Conservation (phyloP, 2,329 filamentous ascomycete species). For the Microascus cirrosus region DNA sequence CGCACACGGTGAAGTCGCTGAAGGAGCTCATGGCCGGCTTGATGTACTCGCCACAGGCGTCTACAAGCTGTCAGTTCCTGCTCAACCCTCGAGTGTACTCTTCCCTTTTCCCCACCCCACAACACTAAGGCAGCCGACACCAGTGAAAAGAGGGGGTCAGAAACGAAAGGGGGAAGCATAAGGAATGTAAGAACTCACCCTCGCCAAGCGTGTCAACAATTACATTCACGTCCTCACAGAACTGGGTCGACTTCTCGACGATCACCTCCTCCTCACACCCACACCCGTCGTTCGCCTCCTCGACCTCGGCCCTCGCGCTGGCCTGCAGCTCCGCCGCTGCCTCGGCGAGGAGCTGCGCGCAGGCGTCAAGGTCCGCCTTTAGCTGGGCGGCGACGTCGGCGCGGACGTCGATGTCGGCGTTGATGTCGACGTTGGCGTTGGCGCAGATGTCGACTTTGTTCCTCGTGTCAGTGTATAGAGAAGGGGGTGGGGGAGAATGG, state of each 20-base stretch:
- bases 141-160: too few species aligned
- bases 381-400: slow-evolving; percentile 1
- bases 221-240: neutral
- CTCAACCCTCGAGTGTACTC: neutral
- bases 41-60: neutral
- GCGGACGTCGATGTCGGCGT: slow-evolving; percentile 1
- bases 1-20: slow-evolving; percentile 1
- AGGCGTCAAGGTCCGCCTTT: slow-evolving; percentile 1
- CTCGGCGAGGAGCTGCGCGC: slow-evolving; percentile 3
- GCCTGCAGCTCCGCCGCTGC: neutral
- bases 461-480: neutral
- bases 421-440: slow-evolving; percentile 1
- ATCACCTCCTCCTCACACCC: neutral
- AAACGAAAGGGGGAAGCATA: neutral
- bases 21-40: neutral
- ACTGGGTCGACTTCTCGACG: neutral
- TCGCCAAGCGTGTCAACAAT: slow-evolving; percentile 1
- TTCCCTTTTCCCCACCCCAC: neutral
- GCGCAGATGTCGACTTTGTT: slow-evolving; percentile 1
- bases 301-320: neutral
- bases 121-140: neutral
- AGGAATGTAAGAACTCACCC: neutral
- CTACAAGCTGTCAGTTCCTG: neutral
- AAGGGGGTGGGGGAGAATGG: neutral
- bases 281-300: neutral